Conservation (phyloP, 495 filamentous ascomycete genomes). For the Neurospora africana region DNA sequence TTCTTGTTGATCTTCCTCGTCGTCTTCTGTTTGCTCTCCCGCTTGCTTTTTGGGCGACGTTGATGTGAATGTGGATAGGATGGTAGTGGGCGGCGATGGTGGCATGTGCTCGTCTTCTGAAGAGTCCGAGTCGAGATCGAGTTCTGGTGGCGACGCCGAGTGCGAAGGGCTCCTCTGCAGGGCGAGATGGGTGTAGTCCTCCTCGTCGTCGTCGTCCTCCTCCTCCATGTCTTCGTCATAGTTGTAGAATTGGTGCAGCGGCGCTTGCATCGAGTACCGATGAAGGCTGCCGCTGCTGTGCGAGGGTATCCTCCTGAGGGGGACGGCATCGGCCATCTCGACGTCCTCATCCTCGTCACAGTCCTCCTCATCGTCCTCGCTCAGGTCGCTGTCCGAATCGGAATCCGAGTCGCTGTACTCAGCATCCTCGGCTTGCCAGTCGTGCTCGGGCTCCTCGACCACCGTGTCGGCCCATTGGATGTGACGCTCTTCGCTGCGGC, state of each 20-base stretch:
- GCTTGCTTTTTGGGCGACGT: background rate
- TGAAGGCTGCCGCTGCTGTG: slow-evolving; percentile 14
- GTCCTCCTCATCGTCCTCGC: slow-evolving; percentile 21
- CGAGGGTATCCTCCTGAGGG: slow-evolving; percentile 36
- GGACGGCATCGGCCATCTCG: slow-evolving; percentile 42
- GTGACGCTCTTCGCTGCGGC: slow-evolving; percentile 48
- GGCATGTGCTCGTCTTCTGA: slow-evolving; percentile 63
- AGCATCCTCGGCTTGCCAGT: slow-evolving; percentile 58
- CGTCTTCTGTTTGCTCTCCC: background rate
- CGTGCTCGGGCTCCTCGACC: slow-evolving; percentile 60
- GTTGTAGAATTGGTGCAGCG: slow-evolving; percentile 2
- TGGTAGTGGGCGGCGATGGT: slow-evolving; percentile 64
- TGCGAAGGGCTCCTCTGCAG: slow-evolving; percentile 66
- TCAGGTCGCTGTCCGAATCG: slow-evolving; percentile 20
- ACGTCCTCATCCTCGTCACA: slow-evolving; percentile 36
- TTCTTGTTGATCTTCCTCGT: slow-evolving; percentile 2
- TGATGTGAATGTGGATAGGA: slow-evolving; percentile 50
- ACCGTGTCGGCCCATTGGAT: slow-evolving; percentile 83
- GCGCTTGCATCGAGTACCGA: slow-evolving; percentile 6
- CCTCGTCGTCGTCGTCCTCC: slow-evolving; percentile 55
- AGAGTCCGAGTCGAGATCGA: slow-evolving; percentile 59
- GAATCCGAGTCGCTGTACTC: slow-evolving; percentile 39
- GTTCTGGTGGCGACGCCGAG: slow-evolving; percentile 57
- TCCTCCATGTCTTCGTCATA: slow-evolving; percentile 49
- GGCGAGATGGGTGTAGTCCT: slow-evolving; percentile 58